Evolutionary conservation across 2,329 filamentous ascomycete species (phyloP).

Genomic region (Colletotrichum higginsianum): DNA sequence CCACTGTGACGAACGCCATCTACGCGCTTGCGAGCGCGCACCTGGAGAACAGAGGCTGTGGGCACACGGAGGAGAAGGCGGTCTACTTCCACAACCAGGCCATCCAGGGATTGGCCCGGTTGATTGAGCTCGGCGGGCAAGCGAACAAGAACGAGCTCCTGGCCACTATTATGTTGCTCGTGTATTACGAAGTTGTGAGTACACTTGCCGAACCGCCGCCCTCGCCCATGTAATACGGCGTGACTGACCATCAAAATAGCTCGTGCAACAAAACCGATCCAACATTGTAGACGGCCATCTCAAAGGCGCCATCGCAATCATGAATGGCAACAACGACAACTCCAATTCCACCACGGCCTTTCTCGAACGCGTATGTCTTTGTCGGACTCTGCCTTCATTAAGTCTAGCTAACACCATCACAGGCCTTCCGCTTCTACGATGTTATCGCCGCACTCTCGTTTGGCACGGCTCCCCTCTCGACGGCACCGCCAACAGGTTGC

Average conservation of each 20-base stretch:
- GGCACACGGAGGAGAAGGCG: constrained; percentile 66
- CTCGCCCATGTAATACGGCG: too few relatives aligned
- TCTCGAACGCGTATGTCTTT: constrained; percentile 66
- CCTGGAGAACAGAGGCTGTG: constrained; percentile 73
- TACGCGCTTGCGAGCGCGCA: constrained; percentile 89
- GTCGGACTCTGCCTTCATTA: background rate
- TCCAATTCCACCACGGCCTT: constrained; percentile 69
- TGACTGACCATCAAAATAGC: constrained; percentile 54
- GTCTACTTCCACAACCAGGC: constrained; percentile 73
- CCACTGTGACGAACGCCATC: constrained; percentile 83
- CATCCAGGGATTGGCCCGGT: constrained; percentile 68
- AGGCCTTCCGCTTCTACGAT: constrained; percentile 78
- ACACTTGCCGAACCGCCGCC: background rate
- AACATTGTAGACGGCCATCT: constrained; percentile 74
- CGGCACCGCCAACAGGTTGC: constrained; percentile 62
- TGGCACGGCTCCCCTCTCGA: constrained; percentile 70
- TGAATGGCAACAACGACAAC: constrained; percentile 63
- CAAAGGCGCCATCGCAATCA: constrained; percentile 74
- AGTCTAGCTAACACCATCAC: background rate
- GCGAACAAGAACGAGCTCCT: constrained; percentile 71
- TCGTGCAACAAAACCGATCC: constrained; percentile 72
- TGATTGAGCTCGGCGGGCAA: constrained; percentile 68
- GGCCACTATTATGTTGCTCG: constrained; percentile 72
- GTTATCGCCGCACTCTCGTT: constrained; percentile 75
- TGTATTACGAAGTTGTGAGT: constrained; percentile 76